Conservation (phyloP, 2,329 filamentous ascomycete species). For the Alternaria gaisen region DNA sequence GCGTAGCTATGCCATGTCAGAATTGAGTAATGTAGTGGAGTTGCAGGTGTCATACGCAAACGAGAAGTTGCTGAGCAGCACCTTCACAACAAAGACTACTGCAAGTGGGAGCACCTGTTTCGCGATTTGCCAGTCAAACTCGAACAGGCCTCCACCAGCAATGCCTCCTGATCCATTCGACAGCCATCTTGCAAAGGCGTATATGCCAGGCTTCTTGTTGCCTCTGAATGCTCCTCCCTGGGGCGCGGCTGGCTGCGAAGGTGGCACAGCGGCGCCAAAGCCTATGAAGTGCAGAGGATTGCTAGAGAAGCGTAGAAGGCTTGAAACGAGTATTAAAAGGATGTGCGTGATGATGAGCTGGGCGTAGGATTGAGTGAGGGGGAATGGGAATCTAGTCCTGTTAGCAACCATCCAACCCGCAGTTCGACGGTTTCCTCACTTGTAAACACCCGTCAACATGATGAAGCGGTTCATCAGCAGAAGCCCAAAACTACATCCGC, state of each 20-base stretch:
- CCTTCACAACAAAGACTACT: constrained; percentile 60
- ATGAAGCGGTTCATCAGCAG: constrained; percentile 62
- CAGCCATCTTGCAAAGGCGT: constrained; percentile 49
- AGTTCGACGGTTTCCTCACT: constrained; percentile 31
- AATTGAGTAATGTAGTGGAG: neutral
- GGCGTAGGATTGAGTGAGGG: constrained; percentile 60
- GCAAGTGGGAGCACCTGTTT: constrained; percentile 60
- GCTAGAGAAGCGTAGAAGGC: constrained; percentile 57
- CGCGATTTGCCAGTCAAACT: constrained; percentile 60
- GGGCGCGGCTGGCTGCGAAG: constrained; percentile 48
- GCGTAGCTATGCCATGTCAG: constrained; percentile 54
- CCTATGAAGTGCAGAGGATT: constrained; percentile 54
- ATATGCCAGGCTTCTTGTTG: constrained; percentile 33
- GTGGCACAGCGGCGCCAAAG: constrained; percentile 56
- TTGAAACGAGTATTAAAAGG: constrained; percentile 58
- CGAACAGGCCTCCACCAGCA: constrained; percentile 63
- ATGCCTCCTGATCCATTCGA: constrained; percentile 57
- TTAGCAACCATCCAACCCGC: constrained; percentile 25
- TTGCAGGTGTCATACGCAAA: constrained; percentile 55
- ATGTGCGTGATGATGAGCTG: constrained; percentile 62
- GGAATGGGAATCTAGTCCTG: constrained; percentile 59
- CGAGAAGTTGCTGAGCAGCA: constrained; percentile 63
- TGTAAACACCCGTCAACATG: constrained; percentile 59
- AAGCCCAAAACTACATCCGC: constrained; percentile 58
- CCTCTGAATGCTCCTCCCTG: constrained; percentile 44